Evolutionary conservation across 2,329 filamentous ascomycete species (phyloP).

Genomic region (Leptosphaerulina australis): DNA sequence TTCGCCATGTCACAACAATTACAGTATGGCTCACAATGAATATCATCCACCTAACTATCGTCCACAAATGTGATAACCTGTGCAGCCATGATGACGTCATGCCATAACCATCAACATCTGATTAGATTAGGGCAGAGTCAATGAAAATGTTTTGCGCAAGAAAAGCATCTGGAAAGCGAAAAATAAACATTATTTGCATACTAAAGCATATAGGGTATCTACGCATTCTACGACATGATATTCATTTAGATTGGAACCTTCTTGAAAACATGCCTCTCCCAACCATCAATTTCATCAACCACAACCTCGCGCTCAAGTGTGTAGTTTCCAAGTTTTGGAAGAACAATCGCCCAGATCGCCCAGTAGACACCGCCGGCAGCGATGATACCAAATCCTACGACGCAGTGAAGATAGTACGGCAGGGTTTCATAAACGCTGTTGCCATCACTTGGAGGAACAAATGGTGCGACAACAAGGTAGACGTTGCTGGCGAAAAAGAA

Average conservation of each 20-base stretch:
- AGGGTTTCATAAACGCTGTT: conserved; percentile 60
- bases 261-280: conserved; percentile 49
- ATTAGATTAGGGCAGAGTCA: too few relatives aligned
- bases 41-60: too few relatives aligned
- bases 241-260: conserved; percentile 25
- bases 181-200: not conserved
- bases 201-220: conserved; percentile 4
- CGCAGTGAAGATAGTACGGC: conserved; percentile 61
- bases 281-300: conserved; percentile 45
- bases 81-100: too few relatives aligned
- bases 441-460: conserved; percentile 56
- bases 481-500: conserved; percentile 62
- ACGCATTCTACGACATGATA: not conserved
- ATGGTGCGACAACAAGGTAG: conserved; percentile 60
- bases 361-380: conserved; percentile 59
- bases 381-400: conserved; percentile 59
- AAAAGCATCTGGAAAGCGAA: too few relatives aligned
- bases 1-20: too few relatives aligned
- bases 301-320: conserved; percentile 46
- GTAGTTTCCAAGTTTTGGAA: conserved; percentile 53
- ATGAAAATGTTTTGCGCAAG: not conserved
- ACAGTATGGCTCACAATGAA: too few relatives aligned
- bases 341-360: conserved; percentile 57
- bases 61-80: too few relatives aligned
- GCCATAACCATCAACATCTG: too few relatives aligned